A percentile compares a stretch with the other conserved stretches of the same genome.
These are phyloP conservation scores for Citropsis articulata DNA, from an alignment of 345 rosid genomes.

Conservation along the genomic window DNA sequence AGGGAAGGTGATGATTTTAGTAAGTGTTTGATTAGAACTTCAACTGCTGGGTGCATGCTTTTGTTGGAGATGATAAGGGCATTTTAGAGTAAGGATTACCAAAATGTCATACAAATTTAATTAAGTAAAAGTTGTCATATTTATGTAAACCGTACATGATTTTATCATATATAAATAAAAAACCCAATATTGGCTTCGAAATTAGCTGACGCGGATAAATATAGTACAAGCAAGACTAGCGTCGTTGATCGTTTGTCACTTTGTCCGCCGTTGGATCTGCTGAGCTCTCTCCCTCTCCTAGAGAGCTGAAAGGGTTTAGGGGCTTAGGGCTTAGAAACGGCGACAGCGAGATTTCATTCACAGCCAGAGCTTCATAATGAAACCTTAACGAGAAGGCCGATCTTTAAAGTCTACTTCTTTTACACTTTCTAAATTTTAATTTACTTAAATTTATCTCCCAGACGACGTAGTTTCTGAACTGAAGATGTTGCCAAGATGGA, in stretches of 20 bases:
- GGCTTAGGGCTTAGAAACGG: background rate
- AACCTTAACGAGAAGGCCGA: background rate
- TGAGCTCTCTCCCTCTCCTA: background rate
- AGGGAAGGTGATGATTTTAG: no score
- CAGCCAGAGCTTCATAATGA: background rate
- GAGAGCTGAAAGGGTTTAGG: background rate
- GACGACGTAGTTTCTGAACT: background rate
- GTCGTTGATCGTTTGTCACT: background rate
- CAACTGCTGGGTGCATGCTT: no score
- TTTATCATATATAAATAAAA: no score
- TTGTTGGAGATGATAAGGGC: no score
- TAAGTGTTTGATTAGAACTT: no score
- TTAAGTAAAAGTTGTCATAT: no score
- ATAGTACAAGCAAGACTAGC: background rate
- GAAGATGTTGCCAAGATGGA: conserved; percentile 61
- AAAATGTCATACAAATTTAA: no score
- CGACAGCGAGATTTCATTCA: background rate
- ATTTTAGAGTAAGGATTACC: no score
- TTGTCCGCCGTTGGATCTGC: background rate
- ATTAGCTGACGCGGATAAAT: background rate
- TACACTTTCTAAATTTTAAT: background rate
- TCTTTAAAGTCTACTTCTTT: background rate
- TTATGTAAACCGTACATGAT: no score
- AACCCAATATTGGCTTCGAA: no score
- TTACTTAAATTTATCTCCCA: background rate